Evolutionary conservation across 2,329 filamentous ascomycete genomes (phyloP).

Genomic region (Huntiella bhutanensis): DNA sequence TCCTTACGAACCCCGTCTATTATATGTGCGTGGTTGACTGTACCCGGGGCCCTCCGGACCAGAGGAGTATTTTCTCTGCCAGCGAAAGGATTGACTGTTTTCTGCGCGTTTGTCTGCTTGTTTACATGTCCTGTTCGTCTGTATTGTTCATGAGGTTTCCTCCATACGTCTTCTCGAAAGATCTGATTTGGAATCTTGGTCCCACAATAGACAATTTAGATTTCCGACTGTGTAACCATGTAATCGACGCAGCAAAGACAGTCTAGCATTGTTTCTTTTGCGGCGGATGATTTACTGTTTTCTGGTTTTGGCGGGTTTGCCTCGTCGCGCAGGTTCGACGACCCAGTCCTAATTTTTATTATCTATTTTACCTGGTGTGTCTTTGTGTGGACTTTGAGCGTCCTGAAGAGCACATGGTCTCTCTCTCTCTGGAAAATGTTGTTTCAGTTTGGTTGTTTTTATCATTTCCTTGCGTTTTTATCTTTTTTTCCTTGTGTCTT

Average conservation of each 20-base stretch:
- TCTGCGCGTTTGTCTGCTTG: constrained; percentile 1
- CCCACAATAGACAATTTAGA: too few species aligned
- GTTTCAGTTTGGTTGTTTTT: constrained; percentile 7
- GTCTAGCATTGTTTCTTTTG: background rate
- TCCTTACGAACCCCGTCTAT: constrained; percentile 11
- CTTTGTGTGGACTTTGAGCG: background rate
- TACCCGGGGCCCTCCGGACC: background rate
- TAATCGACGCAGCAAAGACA: too few species aligned
- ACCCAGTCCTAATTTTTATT: background rate
- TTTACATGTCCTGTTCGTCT: background rate
- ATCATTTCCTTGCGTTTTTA: constrained; percentile 6
- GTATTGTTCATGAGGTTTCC: too few species aligned
- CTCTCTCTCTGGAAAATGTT: constrained; percentile 5
- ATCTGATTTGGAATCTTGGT: too few species aligned
- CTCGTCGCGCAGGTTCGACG: background rate
- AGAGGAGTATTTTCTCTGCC: constrained; percentile 1
- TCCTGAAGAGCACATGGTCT: background rate
- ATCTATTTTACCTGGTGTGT: background rate
- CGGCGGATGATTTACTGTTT: background rate
- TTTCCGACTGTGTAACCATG: too few species aligned
- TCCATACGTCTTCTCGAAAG: too few species aligned
- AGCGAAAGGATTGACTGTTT: background rate
- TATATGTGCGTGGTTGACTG: constrained; percentile 2
- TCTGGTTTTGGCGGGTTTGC: background rate
- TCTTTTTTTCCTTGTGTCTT: background rate